Base-by-base conservation (phyloP, 176 grass and related monocot species). In the Paspalum vaginatum region DNA sequence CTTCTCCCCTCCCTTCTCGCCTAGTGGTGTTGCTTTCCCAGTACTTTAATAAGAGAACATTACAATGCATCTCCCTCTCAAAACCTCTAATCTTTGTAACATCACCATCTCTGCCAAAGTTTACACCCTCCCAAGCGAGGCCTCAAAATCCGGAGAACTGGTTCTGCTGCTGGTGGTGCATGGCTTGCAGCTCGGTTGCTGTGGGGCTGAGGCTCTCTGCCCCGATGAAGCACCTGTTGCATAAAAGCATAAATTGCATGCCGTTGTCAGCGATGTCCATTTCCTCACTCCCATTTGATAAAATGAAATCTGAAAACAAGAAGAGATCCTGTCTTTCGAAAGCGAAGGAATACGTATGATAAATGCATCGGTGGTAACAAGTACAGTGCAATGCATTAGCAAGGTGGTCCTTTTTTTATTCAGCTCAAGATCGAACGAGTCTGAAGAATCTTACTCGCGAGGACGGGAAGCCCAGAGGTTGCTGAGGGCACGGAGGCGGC, bases 401-500 rank as follows among this genome's bases (percentile, higher is more conserved):
- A 64, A 53, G 21, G 21, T 9, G 2, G n/a, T 63, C n/a, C 15
- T 43, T 2, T 60, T 70, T 88, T 62, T 70, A 53, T 37, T 21
- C 32, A 60, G 65, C n/a, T 4, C 75, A 49, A 49, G 32, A 68
- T 21, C 21, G 5, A 59, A 43, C n/a, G 48, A 9, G 45, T 80
- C 5, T 62, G 72, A 81, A 79, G 72, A 81, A 79, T 70, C 83
- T 91, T 95, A 99, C 97, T 99, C 82, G 74, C 45, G 86, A 69
- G 96, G 86, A 56, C 88, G 90, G 79, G 97, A 91, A 88, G 76
- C 75, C 96, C 97, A 99, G 27, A 93, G 88, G 51, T 86, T 93
- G 82, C 97, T 96, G 72, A 99, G 97, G 70, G 97, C 82, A 57
- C 97, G 84, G 59, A 99, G 93, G 27, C 93, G 93, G 42, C 86